Percentiles rank a stretch among this genome's conserved stretches.
These are phyloP conservation scores for Aspergillus egyptiacus DNA, from an alignment of 495 filamentous ascomycete genomes.

Conservation along the genomic window DNA sequence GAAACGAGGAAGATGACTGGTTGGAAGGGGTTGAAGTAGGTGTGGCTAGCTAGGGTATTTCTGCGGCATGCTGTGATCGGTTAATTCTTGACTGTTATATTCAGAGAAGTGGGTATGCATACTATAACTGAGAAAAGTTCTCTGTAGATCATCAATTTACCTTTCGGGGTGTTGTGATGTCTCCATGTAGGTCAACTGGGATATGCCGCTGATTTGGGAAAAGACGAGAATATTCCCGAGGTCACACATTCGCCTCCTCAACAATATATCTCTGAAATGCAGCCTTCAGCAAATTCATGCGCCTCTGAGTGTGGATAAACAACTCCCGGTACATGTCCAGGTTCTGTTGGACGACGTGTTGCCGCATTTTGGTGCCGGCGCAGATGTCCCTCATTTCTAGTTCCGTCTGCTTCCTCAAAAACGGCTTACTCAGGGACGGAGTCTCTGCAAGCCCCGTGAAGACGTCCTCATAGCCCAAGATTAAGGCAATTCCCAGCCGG, in stretches of 20 bases:
- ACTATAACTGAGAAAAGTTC: too few species aligned
- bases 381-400: conserved; percentile 91
- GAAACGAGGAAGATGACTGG: too few species aligned
- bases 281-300: conserved; percentile 67
- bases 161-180: too few species aligned
- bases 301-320: conserved; percentile 67
- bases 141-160: too few species aligned
- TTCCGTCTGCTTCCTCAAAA: conserved; percentile 97
- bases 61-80: too few species aligned
- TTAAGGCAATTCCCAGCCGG: conserved; percentile 78
- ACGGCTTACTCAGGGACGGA: conserved; percentile 90
- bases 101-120: too few species aligned
- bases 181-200: too few species aligned
- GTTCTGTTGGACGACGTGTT: conserved; percentile 70
- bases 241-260: conserved; percentile 20
- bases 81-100: too few species aligned
- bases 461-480: conserved; percentile 90
- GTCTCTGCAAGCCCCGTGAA: conserved; percentile 59
- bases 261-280: conserved; percentile 47
- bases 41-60: too few species aligned
- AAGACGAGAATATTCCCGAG: background rate
- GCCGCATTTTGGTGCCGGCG: conserved; percentile 69
- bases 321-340: conserved; percentile 79
- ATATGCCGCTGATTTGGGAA: too few species aligned
- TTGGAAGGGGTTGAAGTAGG: too few species aligned